A percentile compares a stretch with the other conserved stretches of the same genome.
These are phyloP conservation scores for Fusarium scirpi DNA, from an alignment of 2,329 filamentous ascomycete genomes.

Conservation along the genomic window DNA sequence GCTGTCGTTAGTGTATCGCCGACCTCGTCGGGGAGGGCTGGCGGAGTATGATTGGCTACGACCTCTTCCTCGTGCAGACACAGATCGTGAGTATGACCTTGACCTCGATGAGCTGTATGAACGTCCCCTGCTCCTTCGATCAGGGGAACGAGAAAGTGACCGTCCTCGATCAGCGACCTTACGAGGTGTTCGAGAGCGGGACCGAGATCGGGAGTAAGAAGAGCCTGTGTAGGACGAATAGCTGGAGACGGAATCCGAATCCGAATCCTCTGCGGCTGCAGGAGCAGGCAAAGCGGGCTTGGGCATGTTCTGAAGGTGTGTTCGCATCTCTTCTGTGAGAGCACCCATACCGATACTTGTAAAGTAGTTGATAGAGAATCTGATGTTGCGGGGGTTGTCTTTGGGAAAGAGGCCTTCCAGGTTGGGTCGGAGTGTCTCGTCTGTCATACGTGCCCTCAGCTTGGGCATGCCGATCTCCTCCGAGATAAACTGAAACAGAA, in stretches of 20 bases:
- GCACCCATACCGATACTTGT: constrained; percentile 97
- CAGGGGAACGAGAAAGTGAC: constrained; percentile 48
- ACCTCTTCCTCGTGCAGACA: constrained; percentile 44
- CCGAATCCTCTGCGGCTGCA: constrained; percentile 66
- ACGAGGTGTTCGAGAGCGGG: constrained; percentile 57
- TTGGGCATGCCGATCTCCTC: constrained; percentile 88
- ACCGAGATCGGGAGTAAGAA: constrained; percentile 66
- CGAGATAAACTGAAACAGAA: constrained; percentile 90
- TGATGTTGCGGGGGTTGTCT: constrained; percentile 88
- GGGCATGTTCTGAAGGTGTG: constrained; percentile 88
- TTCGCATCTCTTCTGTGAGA: constrained; percentile 94
- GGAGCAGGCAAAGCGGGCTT: constrained; percentile 82
- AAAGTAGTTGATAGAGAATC: constrained; percentile 99
- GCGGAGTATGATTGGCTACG: constrained; percentile 47
- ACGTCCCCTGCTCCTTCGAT: constrained; percentile 42
- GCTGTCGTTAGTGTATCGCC: constrained; percentile 44
- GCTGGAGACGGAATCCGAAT: constrained; percentile 79
- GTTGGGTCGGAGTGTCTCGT: constrained; percentile 81
- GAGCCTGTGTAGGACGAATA: constrained; percentile 80
- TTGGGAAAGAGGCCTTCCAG: constrained; percentile 89
- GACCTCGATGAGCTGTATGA: constrained; percentile 54
- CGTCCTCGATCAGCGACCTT: constrained; percentile 45
- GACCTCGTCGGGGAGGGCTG: constrained; percentile 48
- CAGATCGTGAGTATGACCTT: constrained; percentile 60
- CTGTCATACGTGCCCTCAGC: constrained; percentile 79